Evolutionary conservation across 306 rosid genomes (phyloP), one percentile per base, ranked within the genome.

Genomic region (Vicia sativa): DNA sequence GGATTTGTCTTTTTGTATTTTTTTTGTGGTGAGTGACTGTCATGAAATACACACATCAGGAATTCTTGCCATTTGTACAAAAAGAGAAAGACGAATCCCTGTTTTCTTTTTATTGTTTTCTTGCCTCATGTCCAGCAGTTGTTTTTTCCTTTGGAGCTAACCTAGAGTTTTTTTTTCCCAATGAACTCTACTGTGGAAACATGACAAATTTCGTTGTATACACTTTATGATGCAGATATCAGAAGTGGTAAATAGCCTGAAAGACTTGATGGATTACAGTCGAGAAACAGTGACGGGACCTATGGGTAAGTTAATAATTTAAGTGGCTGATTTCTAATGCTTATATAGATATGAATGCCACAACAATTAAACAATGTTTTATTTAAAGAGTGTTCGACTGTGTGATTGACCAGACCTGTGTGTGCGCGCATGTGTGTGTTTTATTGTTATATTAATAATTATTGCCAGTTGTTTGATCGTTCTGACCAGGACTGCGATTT

Each of bases 231-330:
- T 83, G 82, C 89, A 92, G 98, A 92, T 92, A 79, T 92, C 98
- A 12, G 98, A 92, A 83, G 98, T 92, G 66, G 98, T 92, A 73
- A 92, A 92, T 83, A 92, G 98, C 75, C 87, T 92, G 98, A 92
- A 92, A 75, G 98, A 92, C 86, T 84, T 92, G 87, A 89, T 92
- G 73, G 96, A 89, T 87, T 87, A 89, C 89, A 89, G 98, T 84
- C 83, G 92, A 80, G 92, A 92, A 79, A 87, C 95, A 9, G 78
- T 74, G 56, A 83, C 87, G 60, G 98, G 98, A 60, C 98, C 98
- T 62, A 87, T 92, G 95, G 98, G 98, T 92, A 77, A 83, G 96
- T 66, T 59, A 46, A 72, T 50, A 35, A 23, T 70, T 60, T 66
- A 35, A 53, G 18, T 73, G 15, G 63, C 48, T 72, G 34, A 67